Conservation (phyloP, 139 green algal species). For the Tetraselmis striata region DNA sequence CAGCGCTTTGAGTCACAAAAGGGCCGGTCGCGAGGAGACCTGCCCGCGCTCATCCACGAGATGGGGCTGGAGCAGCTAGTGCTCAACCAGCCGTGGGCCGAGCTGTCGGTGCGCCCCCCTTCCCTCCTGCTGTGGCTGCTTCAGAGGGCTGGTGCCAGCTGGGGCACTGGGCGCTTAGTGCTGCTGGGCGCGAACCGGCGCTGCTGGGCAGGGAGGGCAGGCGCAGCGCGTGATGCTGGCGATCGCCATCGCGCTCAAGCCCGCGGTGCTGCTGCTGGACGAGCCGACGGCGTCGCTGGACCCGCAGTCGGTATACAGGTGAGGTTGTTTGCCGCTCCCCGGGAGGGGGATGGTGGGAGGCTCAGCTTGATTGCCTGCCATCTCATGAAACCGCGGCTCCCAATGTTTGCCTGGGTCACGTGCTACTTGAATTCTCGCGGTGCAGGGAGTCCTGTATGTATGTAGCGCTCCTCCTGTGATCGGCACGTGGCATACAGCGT, state of each 20-base stretch:
- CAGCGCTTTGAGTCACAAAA: conserved; percentile 43
- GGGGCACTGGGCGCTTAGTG: no score
- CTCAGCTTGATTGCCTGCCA: no score
- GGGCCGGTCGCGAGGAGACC: conserved; percentile 45
- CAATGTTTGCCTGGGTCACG: no score
- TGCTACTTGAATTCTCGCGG: no score
- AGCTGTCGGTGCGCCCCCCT: conserved; percentile 60
- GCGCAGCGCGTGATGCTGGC: conserved; percentile 69
- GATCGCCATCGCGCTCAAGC: conserved; percentile 63
- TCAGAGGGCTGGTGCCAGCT: no score
- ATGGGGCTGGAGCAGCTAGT: conserved; percentile 65
- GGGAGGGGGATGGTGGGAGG: no score
- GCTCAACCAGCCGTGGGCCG: conserved; percentile 63
- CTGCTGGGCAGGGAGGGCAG: conserved; percentile 55
- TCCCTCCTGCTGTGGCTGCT: no score
- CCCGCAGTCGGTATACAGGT: conserved; percentile 21
- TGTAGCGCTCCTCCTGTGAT: no score
- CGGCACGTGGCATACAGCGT: no score
- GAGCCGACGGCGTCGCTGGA: conserved; percentile 76
- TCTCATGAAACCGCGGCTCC: no score
- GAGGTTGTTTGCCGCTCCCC: neutral
- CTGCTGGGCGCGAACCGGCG: neutral
- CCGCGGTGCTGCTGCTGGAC: conserved; percentile 76
- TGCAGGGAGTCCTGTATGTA: no score
- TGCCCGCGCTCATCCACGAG: conserved; percentile 55